Conservation (phyloP, 2,329 filamentous ascomycete species). For the Monilinia fructicola region DNA sequence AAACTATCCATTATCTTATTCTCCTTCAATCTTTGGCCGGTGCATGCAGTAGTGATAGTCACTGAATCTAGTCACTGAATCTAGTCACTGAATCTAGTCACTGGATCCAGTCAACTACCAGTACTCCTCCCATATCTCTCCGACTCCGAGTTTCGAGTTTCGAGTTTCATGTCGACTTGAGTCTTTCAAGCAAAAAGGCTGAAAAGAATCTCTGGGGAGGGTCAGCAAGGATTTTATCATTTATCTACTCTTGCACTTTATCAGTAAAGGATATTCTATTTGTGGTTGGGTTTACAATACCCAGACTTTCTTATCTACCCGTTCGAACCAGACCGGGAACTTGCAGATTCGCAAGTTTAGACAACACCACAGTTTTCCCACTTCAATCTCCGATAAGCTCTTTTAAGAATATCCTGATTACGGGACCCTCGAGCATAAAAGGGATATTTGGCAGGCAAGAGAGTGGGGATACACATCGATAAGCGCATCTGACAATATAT, state of each 20-base stretch:
- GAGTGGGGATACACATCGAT: slow-evolving; percentile 20
- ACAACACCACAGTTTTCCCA: slow-evolving; percentile 23
- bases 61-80: slow-evolving; percentile 29
- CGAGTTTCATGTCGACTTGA: not conserved
- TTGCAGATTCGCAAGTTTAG: slow-evolving; percentile 22
- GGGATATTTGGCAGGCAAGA: slow-evolving; percentile 18
- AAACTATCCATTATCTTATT: slow-evolving; percentile 36
- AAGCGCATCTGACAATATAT: slow-evolving; percentile 13
- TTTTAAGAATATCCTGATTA: slow-evolving; percentile 7
- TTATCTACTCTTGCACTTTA: slow-evolving; percentile 18
- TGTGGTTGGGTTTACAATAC: slow-evolving; percentile 18
- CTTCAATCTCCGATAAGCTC: slow-evolving; percentile 22
- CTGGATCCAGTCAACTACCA: slow-evolving; percentile 25
- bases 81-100: too few species aligned
- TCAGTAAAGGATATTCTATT: slow-evolving; percentile 7
- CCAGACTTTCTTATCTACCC: slow-evolving; percentile 24
- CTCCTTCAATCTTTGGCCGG: slow-evolving; percentile 39
- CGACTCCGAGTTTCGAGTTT: not conserved
- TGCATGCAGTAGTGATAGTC: slow-evolving; percentile 32
- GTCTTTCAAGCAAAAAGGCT: not conserved
- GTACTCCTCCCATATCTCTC: not conserved
- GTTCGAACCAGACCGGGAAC: slow-evolving; percentile 18
- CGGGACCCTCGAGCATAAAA: slow-evolving; percentile 15
- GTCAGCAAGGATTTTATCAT: not conserved
- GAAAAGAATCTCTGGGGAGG: not conserved